Conservation (phyloP, 108 stramenopile species). For the Schizochytrium sp. region DNA sequence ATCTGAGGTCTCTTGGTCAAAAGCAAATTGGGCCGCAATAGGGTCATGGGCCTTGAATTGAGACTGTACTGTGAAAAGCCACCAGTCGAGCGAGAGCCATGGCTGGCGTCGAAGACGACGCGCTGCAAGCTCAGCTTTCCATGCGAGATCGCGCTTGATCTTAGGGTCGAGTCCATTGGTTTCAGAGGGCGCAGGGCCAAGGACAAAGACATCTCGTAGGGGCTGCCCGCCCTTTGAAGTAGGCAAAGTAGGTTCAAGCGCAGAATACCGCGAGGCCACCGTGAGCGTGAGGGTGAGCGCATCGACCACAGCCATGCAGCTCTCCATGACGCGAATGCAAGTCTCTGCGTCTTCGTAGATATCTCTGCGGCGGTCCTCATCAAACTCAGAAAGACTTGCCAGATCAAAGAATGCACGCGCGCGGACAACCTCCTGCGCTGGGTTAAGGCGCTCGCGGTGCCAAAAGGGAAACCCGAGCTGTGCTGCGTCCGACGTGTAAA, state of each 20-base stretch:
- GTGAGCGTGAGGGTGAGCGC: neutral
- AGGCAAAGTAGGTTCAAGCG: neutral
- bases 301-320: neutral
- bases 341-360: neutral
- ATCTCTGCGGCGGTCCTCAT: neutral
- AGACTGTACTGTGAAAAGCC: neutral
- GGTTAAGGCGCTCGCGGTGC: neutral
- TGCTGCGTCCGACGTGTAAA: neutral
- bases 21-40: neutral
- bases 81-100: conserved; percentile 8
- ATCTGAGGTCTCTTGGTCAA: neutral
- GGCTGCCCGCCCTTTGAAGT: neutral
- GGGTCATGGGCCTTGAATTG: neutral
- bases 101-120: neutral
- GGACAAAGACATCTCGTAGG: neutral
- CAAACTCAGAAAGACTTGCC: neutral
- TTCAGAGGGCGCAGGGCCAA: neutral
- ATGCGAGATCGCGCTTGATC: neutral
- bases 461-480: neutral
- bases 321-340: neutral
- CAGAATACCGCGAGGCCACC: neutral
- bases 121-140: neutral
- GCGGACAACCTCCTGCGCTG: neutral
- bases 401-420: conserved; percentile 1
- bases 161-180: neutral